Evolutionary conservation across 2,329 filamentous ascomycete species (phyloP), one percentile per base, ranked within the genome.

Genomic region (Thermochaetoides dissita): DNA sequence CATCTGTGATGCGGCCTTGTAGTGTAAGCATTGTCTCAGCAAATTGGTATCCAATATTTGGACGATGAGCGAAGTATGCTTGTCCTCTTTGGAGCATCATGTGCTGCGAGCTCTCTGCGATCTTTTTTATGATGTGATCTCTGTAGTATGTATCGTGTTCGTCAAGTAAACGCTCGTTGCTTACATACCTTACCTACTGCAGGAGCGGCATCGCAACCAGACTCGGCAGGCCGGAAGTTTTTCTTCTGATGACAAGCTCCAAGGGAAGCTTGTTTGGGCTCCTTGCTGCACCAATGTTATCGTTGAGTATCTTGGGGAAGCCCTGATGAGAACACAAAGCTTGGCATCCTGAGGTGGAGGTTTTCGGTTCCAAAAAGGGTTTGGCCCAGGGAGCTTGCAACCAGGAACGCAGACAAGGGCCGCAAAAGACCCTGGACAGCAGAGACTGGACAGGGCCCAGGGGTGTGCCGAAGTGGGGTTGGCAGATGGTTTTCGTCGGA

Each of bases 311-410:
- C n/a, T 28, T 29, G 38, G 35, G n/a, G n/a, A n/a, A n/a, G n/a
- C n/a, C n/a, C n/a, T n/a, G n/a, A n/a, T 37, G 43, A 37, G 34
- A 38, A 33, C 11, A 36, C 8, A 35, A 32, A 46, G 11, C 43
- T 46, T 39, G 46, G 41, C 31, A 39, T 37, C 35, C 39, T 24
- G 24, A 29, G 41, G 34, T 11, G 39, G 30, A 34, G 29, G 30
- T 32, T 35, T 34, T 42, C 37, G 46, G 40, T 41, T 40, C 45
- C 44, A 11, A 43, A 46, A 44, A 12, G 30, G 42, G 48, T 35
- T 42, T 49, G 37, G 45, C 7, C 40, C 38, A 33, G 7, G 34
- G 39, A 37, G 34, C 36, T 40, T 17, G 38, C 34, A 34, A 30
- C 30, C 37, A 38, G 37, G 37, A 11, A 33, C 36, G 7, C 9